Evolutionary conservation across 1,284 basidiomycete species (phyloP).

Genomic region (Leccinum angustisporum): DNA sequence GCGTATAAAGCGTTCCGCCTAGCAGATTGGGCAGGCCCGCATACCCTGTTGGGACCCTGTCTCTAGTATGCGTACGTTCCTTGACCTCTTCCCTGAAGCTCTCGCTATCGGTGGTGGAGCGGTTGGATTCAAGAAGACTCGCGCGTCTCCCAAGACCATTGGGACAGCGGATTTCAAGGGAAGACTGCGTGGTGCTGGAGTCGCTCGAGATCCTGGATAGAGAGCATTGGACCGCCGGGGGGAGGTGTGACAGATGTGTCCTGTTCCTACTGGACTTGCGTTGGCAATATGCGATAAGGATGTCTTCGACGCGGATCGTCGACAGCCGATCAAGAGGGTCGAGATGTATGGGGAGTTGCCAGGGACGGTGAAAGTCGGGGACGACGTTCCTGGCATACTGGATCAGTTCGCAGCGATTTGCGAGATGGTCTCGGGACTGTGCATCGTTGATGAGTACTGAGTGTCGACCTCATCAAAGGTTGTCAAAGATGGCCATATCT

Average conservation of each 20-base stretch:
- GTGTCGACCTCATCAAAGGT: too few species aligned
- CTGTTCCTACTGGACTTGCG: conserved; percentile 17
- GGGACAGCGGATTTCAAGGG: conserved; percentile 35
- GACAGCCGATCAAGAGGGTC: conserved; percentile 25
- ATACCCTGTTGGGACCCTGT: conserved; percentile 5
- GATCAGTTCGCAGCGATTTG: too few species aligned
- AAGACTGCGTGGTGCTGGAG: conserved; percentile 21
- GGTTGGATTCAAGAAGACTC: conserved; percentile 24
- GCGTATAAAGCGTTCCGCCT: conserved; percentile 5
- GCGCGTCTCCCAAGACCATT: conserved; percentile 34
- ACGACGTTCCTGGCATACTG: too few species aligned
- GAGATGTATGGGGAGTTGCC: too few species aligned
- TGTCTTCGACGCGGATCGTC: conserved; percentile 23
- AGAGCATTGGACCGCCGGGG: conserved; percentile 5
- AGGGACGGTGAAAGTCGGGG: too few species aligned
- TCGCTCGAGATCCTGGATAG: conserved; percentile 27
- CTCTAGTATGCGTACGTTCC: neutral
- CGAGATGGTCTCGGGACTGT: too few species aligned
- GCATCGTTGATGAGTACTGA: too few species aligned
- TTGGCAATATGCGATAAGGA: conserved; percentile 4
- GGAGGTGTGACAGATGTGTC: conserved; percentile 12
- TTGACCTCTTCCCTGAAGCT: conserved; percentile 3
- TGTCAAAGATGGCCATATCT: too few species aligned
- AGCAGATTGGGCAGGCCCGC: conserved; percentile 24
- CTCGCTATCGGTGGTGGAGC: conserved; percentile 16